Percentiles rank a stretch among this genome's conserved stretches.
Evolutionary conservation across 441 rosid species (phyloP).

Genomic region (Populus hybrid): DNA sequence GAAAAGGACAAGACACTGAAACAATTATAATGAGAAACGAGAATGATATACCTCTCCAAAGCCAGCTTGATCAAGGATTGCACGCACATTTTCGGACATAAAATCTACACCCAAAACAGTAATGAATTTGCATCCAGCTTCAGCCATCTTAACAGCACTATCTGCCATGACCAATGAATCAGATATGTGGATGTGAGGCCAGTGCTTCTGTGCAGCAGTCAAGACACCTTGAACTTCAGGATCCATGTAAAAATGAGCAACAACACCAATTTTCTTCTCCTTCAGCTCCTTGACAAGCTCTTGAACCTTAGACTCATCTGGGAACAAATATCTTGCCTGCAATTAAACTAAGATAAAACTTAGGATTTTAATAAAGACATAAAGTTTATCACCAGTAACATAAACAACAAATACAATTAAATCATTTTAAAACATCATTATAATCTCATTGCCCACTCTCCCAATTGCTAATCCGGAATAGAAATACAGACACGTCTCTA

Average conservation of each 20-base stretch:
- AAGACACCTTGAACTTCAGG: slow-evolving; percentile 98
- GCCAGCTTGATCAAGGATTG: slow-evolving; percentile 95
- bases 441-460: background rate
- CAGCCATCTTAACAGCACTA: slow-evolving; percentile 86
- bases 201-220: slow-evolving; percentile 82
- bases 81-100: slow-evolving; percentile 96
- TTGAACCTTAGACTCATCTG: slow-evolving; percentile 58
- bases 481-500: background rate
- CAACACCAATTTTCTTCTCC: slow-evolving; percentile 91
- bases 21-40: background rate
- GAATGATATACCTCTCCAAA: slow-evolving; percentile 50
- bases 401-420: background rate
- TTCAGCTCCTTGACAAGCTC: slow-evolving; percentile 64
- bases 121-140: slow-evolving; percentile 83
- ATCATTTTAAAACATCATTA: background rate
- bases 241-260: slow-evolving; percentile 95
- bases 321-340: slow-evolving; percentile 80
- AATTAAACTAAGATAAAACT: slow-evolving; percentile 28
- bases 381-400: background rate
- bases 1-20: background rate
- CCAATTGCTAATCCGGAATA: background rate
- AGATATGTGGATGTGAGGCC: slow-evolving; percentile 92
- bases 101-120: slow-evolving; percentile 96
- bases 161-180: slow-evolving; percentile 98
- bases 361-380: slow-evolving; percentile 16